Evolutionary conservation across 208 protist genomes (phyloP).

Genomic region (Herpetomonas samuelpessoai): DNA sequence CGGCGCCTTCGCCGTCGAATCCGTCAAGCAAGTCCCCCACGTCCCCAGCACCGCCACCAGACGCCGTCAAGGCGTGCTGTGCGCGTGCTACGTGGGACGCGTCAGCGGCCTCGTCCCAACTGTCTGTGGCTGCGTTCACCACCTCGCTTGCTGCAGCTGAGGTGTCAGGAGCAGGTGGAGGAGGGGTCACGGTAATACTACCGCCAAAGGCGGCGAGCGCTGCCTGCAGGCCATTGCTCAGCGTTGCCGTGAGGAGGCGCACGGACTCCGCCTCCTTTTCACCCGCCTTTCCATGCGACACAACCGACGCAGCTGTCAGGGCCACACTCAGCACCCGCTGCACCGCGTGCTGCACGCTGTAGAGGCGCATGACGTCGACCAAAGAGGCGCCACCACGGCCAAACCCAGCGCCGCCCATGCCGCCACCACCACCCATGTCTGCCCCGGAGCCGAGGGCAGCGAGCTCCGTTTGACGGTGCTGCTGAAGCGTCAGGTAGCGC

Average conservation of each 20-base stretch:
- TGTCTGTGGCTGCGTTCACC: too few relatives aligned
- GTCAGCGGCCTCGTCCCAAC: too few relatives aligned
- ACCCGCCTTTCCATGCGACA: background rate
- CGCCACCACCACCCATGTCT: too few relatives aligned
- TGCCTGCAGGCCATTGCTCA: conserved; percentile 25
- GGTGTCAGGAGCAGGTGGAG: background rate
- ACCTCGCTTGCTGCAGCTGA: too few relatives aligned
- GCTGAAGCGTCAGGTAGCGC: conserved; percentile 46
- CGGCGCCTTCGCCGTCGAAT: too few relatives aligned
- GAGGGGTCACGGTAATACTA: conserved; percentile 8
- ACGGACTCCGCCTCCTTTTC: background rate
- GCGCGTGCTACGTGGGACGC: too few relatives aligned
- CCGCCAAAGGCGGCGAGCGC: conserved; percentile 37
- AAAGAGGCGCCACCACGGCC: conserved; percentile 3
- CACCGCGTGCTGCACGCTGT: conserved; percentile 44
- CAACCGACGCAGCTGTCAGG: background rate
- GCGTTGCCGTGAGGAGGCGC: conserved; percentile 8
- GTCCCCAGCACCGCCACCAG: too few relatives aligned
- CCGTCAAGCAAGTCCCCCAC: too few relatives aligned
- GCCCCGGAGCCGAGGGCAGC: background rate
- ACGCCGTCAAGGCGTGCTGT: too few relatives aligned
- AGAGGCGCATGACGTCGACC: conserved; percentile 42
- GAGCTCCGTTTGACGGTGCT: conserved; percentile 44
- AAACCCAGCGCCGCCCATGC: background rate
- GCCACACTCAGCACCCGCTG: conserved; percentile 58